phyloP scores from a whole-genome alignment of 2,329 filamentous ascomycete genomes.

The Fusarium illudens region DNA sequence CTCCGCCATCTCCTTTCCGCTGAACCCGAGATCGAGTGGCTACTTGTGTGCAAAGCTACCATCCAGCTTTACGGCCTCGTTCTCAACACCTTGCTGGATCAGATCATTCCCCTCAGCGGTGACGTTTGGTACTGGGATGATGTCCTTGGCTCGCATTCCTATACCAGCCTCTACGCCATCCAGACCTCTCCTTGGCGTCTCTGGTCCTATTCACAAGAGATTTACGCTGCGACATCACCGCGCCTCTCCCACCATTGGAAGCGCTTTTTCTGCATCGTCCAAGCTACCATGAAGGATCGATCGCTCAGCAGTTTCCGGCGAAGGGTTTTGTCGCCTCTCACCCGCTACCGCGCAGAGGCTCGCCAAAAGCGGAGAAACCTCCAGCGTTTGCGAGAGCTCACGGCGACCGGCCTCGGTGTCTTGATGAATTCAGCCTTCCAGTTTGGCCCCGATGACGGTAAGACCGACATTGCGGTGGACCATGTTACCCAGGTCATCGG shows the following conservation, averaged over 20 bases:
- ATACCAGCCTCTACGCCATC: constrained; percentile 82
- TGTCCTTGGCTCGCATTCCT: constrained; percentile 78
- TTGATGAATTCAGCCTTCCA: constrained; percentile 86
- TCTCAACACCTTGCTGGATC: constrained; percentile 78
- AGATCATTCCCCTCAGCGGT: constrained; percentile 83
- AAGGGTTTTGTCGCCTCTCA: constrained; percentile 79
- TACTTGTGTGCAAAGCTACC: constrained; percentile 88
- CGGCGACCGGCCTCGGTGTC: constrained; percentile 85
- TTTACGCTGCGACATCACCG: constrained; percentile 69
- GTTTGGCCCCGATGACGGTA: constrained; percentile 69
- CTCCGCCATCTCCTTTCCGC: constrained; percentile 57
- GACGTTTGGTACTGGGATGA: constrained; percentile 98
- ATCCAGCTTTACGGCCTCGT: constrained; percentile 89
- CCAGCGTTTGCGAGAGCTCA: constrained; percentile 77
- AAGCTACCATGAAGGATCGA: constrained; percentile 76
- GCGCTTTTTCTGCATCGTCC: constrained; percentile 83
- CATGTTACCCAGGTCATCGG: constrained; percentile 76
- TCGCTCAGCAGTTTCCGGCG: constrained; percentile 76
- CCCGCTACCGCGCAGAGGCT: constrained; percentile 77
- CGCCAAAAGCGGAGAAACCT: constrained; percentile 76
- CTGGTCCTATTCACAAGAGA: constrained; percentile 74
- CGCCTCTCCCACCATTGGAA: constrained; percentile 65
- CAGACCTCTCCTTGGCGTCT: constrained; percentile 84
- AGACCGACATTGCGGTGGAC: constrained; percentile 60
- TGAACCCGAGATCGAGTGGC: constrained; percentile 86